Evolutionary conservation across 805 yeast species (phyloP), one percentile per base, ranked within the genome.

Genomic region (Yarrowia osloensis): DNA sequence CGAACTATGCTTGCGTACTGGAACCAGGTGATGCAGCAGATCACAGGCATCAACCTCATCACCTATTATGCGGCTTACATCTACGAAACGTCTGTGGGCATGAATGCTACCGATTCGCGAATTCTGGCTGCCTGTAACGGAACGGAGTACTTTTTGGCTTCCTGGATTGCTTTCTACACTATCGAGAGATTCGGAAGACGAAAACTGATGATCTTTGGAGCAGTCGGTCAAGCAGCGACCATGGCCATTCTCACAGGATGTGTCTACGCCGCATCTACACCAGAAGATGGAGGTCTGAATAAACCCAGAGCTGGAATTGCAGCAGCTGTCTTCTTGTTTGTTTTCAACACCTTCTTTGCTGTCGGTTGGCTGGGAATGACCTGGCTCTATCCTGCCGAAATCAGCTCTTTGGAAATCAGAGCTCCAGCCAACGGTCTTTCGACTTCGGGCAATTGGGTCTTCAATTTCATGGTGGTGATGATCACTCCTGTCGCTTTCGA

Each of bases 51-150:
- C 70, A 93, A 93, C 79, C 91, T 91, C 74, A 88, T 91, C 68
- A 90, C 92, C 75, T 93, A 92, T 79, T 93, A 88, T 76, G 96
- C 97, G 52, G 91, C 93, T n/a, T 84, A 87, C 70, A 89, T 92
- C 77, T 91, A 91, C 76, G 84, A 84, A 65, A 81, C 79, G 68
- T 83, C 91, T 0, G 46, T 70, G 21, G 97, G 97, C 28, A 75
- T 81, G 69, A 28, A n/a, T 17, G 42, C 46, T 0, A 33, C 46
- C 33, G 49, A 70, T 17, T 42, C 72, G 11, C 65, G 69, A 28
- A 70, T 71, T 33, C 65, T 71, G 24, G 55, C 55, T 4, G 54
- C 54, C 3, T 47, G 54, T 15, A 47, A 71, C 35, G 73, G 72
- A 1, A 78, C 84, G n/a, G 82, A 85, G 72, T 87, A 88, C 63